A percentile compares a stretch with the other conserved stretches of the same genome.
phyloP scores from a whole-genome alignment of 495 filamentous ascomycete species.

The Podospora anserina region DNA sequence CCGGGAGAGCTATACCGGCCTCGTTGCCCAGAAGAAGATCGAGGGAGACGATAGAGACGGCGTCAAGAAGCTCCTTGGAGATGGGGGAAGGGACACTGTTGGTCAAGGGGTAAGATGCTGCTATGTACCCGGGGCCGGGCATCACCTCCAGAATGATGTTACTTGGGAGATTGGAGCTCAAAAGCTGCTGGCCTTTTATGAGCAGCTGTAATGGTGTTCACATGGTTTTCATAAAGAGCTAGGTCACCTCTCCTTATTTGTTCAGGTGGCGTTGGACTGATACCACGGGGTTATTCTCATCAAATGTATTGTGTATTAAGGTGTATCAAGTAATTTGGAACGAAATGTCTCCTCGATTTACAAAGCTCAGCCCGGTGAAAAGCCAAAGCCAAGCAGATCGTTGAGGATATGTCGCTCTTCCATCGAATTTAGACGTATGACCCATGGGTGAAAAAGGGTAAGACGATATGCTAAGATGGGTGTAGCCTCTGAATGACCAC shows the following conservation, averaged over 20 bases:
- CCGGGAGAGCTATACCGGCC: conserved; percentile 19
- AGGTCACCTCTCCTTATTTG: conserved; percentile 4
- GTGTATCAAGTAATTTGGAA: neutral
- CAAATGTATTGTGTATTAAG: neutral
- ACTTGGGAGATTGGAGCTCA: conserved; percentile 38
- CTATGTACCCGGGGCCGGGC: conserved; percentile 37
- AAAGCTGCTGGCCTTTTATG: conserved; percentile 37
- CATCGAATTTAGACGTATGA: conserved; percentile 76
- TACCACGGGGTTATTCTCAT: neutral
- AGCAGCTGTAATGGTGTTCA: conserved; percentile 25
- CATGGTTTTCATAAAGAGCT: neutral
- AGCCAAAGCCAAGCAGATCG: conserved; percentile 50
- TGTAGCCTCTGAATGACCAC: neutral
- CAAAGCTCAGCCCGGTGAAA: conserved; percentile 41
- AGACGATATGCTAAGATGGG: conserved; percentile 72
- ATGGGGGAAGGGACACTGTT: conserved; percentile 19
- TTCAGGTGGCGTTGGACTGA: neutral
- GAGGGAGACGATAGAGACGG: conserved; percentile 61
- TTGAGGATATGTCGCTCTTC: conserved; percentile 54
- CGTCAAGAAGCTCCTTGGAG: conserved; percentile 26
- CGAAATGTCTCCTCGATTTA: conserved; percentile 39
- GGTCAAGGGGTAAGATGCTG: conserved; percentile 34
- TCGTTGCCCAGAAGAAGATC: conserved; percentile 81
- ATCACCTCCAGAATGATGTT: conserved; percentile 49
- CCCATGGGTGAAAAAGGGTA: conserved; percentile 54